Evolutionary conservation across 257 asterid genomes (phyloP), one percentile per base, ranked within the genome.

Genomic region (Solanum arcanum): DNA sequence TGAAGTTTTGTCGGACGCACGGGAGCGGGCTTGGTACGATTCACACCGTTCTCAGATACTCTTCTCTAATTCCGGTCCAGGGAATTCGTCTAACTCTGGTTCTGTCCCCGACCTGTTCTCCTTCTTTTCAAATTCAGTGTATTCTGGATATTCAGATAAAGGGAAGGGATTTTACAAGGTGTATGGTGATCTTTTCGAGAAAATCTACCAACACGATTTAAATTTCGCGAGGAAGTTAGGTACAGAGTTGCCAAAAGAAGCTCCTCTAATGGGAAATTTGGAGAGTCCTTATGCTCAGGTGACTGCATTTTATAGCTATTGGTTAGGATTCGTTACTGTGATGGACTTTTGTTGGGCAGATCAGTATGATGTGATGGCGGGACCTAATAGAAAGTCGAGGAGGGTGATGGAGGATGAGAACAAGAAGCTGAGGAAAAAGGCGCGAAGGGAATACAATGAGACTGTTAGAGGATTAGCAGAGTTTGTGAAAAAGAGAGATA

Each of bases 21-120:
- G 90, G 73, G 99, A 97, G 94, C 98, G 99, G 39, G 91, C 96
- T 9, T 97, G 98, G 98, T 97, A 96, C 92, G 99, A 97, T 83
- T 94, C 99, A 9, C 98, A 97, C 88, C 97, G 99, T n/a, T 95
- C 95, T 42, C 96, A 95, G 81, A 97, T 96, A 75, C 93, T 97
- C 2, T 97, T 94, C 90, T 92, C 95, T n/a, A 80, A 77, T 35
- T 31, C 91, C 33, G 84, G 88, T 37, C 86, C 95, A 2, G 72
- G 77, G 16, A 89, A 88, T 80, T 87, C 94, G 13, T 89, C 88
- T 1, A 70, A 47, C 29, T 87, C 94, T 11, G 89, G 86, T 35
- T 87, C 88, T 9, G 94, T 94, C 52, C 97, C 97, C 41, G 91
- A 97, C 87, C 87, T 97, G 90, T 97, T 97, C 84, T 86, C 95